Evolutionary conservation across 1,284 basidiomycete species (phyloP).

Genomic region (Xerocomus nothofagi): DNA sequence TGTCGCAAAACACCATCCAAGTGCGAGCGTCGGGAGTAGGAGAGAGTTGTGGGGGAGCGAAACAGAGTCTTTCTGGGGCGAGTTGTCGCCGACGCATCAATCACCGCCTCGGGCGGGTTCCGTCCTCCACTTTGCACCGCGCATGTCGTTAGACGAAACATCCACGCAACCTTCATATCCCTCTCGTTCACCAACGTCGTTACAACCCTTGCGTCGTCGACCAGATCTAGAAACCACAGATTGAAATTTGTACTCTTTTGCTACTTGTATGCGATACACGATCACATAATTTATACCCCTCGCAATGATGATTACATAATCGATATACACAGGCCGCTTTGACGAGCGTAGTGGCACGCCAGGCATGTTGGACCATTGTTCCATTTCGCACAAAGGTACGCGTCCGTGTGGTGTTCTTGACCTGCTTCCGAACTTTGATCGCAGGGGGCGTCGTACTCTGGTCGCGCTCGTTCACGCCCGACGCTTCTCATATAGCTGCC

Average conservation of each 20-base stretch:
- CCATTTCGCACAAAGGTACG: conserved; percentile 85
- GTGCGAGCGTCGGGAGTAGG: conserved; percentile 20
- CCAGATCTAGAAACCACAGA: conserved; percentile 10
- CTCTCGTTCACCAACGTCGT: conserved; percentile 9
- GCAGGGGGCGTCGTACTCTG: conserved; percentile 89
- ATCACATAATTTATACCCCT: conserved; percentile 20
- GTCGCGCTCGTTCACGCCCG: conserved; percentile 90
- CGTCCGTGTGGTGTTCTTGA: neutral
- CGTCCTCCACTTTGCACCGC: conserved; percentile 12
- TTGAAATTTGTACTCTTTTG: conserved; percentile 12
- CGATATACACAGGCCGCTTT: neutral
- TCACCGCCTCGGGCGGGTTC: conserved; percentile 3
- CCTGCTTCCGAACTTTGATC: conserved; percentile 5
- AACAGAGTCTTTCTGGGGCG: conserved; percentile 1
- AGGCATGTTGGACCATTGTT: conserved; percentile 83
- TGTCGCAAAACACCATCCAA: conserved; percentile 1
- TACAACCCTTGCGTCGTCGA: conserved; percentile 28
- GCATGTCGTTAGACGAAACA: conserved; percentile 13
- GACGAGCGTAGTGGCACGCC: neutral
- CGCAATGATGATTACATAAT: conserved; percentile 21
- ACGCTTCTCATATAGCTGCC: conserved; percentile 69
- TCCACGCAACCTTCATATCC: neutral
- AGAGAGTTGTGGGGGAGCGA: conserved; percentile 23
- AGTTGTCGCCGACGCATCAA: conserved; percentile 7
- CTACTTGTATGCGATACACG: neutral